phyloP scores from a whole-genome alignment of 371 early-diverging fungal genomes.

The Smittium mucronatum region DNA sequence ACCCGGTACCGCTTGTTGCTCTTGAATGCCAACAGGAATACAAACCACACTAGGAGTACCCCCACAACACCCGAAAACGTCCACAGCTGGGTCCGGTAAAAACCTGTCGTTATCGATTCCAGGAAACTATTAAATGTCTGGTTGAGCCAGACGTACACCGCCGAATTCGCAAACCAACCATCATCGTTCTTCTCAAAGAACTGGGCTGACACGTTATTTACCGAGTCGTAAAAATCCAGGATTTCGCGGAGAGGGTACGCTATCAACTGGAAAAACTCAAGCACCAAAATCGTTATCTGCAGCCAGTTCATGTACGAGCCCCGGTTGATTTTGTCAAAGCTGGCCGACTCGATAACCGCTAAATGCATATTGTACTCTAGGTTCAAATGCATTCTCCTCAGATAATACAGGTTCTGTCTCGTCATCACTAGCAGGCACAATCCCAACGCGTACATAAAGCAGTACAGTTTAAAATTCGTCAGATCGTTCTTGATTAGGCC shows the following conservation, averaged over 20 bases:
- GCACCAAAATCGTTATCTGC: background rate
- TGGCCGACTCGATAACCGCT: background rate
- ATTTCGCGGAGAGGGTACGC: background rate
- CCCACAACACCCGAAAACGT: background rate
- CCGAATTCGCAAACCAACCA: background rate
- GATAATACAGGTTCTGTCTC: background rate
- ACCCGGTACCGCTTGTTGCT: background rate
- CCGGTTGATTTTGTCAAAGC: background rate
- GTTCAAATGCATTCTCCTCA: background rate
- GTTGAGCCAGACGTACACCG: background rate
- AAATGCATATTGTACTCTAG: background rate
- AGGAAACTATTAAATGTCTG: background rate
- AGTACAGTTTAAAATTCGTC: background rate
- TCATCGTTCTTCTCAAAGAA: too few relatives aligned
- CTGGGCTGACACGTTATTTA: too few relatives aligned
- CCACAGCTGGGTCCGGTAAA: background rate
- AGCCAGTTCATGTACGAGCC: background rate
- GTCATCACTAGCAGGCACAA: background rate
- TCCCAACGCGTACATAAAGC: background rate
- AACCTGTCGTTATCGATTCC: background rate
- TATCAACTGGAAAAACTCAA: background rate
- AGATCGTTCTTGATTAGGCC: background rate
- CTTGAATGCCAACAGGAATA: background rate
- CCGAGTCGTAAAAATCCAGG: background rate
- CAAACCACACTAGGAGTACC: background rate